Conservation (phyloP, 345 rosid genomes). For the Ricinus communis region DNA sequence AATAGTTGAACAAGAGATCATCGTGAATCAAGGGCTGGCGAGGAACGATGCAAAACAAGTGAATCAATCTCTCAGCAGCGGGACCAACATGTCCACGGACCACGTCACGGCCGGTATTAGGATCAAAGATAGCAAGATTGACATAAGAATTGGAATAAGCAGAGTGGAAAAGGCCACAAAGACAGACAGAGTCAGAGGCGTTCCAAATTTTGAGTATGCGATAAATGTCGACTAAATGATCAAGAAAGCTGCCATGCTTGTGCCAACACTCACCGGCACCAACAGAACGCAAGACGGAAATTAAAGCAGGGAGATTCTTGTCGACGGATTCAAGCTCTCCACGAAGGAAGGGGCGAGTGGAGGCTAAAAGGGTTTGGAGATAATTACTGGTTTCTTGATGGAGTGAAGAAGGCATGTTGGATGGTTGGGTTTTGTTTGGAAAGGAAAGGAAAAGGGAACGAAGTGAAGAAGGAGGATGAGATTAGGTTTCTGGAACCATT, state of each 20-base stretch:
- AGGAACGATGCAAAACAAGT: constrained; percentile 79
- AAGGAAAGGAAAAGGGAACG: too few relatives aligned
- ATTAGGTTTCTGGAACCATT: too few relatives aligned
- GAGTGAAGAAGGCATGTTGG: constrained; percentile 11
- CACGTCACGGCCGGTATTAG: constrained; percentile 76
- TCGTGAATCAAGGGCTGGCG: constrained; percentile 85
- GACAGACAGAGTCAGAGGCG: constrained; percentile 75
- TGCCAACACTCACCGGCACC: constrained; percentile 99
- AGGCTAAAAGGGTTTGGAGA: constrained; percentile 42
- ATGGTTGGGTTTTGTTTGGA: too few relatives aligned
- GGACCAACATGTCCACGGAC: constrained; percentile 81
- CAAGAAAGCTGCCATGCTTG: constrained; percentile 90
- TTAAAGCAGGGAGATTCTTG: constrained; percentile 55
- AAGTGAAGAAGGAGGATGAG: too few relatives aligned
- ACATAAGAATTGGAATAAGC: constrained; percentile 95
- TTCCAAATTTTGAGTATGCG: constrained; percentile 81
- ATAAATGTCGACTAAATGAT: constrained; percentile 79
- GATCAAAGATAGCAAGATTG: constrained; percentile 88
- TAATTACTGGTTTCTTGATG: not conserved
- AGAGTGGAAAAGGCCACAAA: constrained; percentile 92
- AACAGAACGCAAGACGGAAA: constrained; percentile 70
- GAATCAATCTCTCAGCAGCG: constrained; percentile 75
- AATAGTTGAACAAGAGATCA: constrained; percentile 68
- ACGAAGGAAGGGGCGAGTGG: constrained; percentile 86
- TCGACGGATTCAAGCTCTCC: constrained; percentile 75